Evolutionary conservation across 495 filamentous ascomycete genomes (phyloP).

Genomic region (Beverwykella pulmonaria): DNA sequence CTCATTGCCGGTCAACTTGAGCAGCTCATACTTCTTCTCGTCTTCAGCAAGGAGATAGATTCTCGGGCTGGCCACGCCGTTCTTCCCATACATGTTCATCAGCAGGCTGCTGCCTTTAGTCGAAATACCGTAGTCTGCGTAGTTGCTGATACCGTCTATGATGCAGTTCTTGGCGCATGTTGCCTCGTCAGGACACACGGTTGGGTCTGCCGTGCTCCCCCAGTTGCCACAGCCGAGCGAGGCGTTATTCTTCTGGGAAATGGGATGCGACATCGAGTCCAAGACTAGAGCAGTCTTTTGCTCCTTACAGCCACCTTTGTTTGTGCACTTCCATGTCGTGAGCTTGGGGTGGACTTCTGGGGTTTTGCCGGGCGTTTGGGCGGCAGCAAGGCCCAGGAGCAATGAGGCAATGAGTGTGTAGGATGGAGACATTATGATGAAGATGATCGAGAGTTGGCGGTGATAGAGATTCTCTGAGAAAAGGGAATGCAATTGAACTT

Average conservation of each 20-base stretch:
- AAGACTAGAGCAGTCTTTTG: constrained; percentile 42
- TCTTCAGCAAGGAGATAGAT: constrained; percentile 52
- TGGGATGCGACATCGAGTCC: constrained; percentile 39
- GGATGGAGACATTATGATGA: constrained; percentile 27
- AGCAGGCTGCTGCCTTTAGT: constrained; percentile 38
- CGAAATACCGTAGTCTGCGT: constrained; percentile 40
- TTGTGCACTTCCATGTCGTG: constrained; percentile 42
- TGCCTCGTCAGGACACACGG: constrained; percentile 33
- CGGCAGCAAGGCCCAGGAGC: constrained; percentile 27
- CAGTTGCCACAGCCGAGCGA: constrained; percentile 34
- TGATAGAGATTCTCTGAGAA: background rate
- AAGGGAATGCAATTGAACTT: constrained; percentile 11
- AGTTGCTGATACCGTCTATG: constrained; percentile 41
- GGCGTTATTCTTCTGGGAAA: constrained; percentile 37
- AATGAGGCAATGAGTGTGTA: constrained; percentile 12
- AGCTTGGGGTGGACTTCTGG: constrained; percentile 42
- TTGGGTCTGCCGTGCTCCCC: constrained; percentile 28
- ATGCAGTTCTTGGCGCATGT: constrained; percentile 41
- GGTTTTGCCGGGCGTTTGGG: constrained; percentile 39
- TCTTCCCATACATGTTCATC: constrained; percentile 34
- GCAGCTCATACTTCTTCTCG: constrained; percentile 59
- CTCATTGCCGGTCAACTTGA: constrained; percentile 61
- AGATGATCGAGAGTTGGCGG: background rate
- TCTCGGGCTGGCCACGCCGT: constrained; percentile 38
- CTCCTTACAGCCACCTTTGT: constrained; percentile 38